Evolutionary conservation across 352 stramenopile genomes (phyloP).

Genomic region (Phytopythium kandeliae): DNA sequence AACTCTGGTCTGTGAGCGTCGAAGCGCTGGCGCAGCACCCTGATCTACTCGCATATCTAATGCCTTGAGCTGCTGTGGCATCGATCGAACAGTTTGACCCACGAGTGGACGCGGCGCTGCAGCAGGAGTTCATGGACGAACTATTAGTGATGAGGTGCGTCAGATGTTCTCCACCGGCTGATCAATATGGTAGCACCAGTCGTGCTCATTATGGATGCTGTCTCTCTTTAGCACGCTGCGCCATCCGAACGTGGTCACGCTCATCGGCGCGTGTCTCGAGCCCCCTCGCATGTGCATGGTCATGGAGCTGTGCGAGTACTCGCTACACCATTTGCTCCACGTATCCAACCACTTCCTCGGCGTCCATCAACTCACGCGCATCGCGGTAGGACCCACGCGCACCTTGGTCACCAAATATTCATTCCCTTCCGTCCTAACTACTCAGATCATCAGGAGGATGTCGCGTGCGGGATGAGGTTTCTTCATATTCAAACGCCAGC

Average conservation of each 20-base stretch:
- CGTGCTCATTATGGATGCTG: not conserved
- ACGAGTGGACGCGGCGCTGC: constrained; percentile 76
- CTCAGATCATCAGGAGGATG: constrained; percentile 33
- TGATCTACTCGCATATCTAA: not conserved
- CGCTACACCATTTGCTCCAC: constrained; percentile 62
- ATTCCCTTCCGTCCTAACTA: too few relatives aligned
- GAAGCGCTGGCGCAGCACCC: not conserved
- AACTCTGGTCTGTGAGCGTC: constrained; percentile 69
- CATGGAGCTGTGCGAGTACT: constrained; percentile 72
- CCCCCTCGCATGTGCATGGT: constrained; percentile 78
- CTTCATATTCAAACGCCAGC: constrained; percentile 73
- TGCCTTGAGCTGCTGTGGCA: not conserved
- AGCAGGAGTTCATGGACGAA: constrained; percentile 92
- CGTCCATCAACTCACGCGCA: constrained; percentile 41
- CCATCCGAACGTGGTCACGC: constrained; percentile 69
- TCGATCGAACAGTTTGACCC: constrained; percentile 61
- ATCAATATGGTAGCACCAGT: too few relatives aligned
- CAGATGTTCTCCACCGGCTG: not conserved
- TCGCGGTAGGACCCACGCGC: constrained; percentile 24
- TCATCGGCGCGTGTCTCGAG: constrained; percentile 70
- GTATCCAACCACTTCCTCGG: constrained; percentile 42
- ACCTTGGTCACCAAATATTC: too few relatives aligned
- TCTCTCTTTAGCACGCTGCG: constrained; percentile 34
- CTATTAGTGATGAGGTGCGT: constrained; percentile 84
- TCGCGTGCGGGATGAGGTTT: constrained; percentile 85